phyloP scores from a whole-genome alignment of 2,329 filamentous ascomycete species.

The Aspergillus arachidicola region DNA sequence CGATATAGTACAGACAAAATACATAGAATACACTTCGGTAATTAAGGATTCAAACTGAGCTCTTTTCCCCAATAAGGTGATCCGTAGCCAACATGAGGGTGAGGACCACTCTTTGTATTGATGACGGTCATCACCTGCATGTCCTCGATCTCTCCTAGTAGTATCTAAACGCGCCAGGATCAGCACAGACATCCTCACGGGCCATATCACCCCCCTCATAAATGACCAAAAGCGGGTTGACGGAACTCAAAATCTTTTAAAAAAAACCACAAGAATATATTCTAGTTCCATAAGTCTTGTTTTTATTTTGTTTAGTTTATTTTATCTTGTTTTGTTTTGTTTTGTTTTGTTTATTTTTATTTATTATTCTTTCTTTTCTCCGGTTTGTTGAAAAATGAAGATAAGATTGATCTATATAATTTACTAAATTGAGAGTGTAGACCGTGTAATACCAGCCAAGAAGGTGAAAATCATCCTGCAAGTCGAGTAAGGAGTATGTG shows the following conservation, averaged over 20 bases:
- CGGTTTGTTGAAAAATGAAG: not conserved
- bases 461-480: not conserved
- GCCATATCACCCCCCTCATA: slow-evolving; percentile 11
- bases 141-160: not conserved
- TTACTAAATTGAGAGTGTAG: not conserved
- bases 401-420: not conserved
- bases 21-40: not conserved
- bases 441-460: not conserved
- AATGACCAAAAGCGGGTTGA: not conserved
- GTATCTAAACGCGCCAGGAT: not conserved
- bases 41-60: not conserved
- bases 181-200: slow-evolving; percentile 19
- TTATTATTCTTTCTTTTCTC: not conserved
- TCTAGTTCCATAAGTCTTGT: too few relatives aligned
- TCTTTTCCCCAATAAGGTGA: not conserved
- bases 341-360: not conserved
- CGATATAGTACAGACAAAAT: not conserved
- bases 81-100: not conserved
- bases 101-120: not conserved
- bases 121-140: not conserved
- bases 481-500: not conserved
- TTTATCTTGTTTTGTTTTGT: too few relatives aligned
- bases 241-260: not conserved
- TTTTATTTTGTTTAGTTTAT: too few relatives aligned
- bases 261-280: too few relatives aligned